Percentiles rank a stretch among this genome's conserved stretches.
Evolutionary conservation across 148 eudicot species (phyloP).

Genomic region (Rhododendron mucronatum): DNA sequence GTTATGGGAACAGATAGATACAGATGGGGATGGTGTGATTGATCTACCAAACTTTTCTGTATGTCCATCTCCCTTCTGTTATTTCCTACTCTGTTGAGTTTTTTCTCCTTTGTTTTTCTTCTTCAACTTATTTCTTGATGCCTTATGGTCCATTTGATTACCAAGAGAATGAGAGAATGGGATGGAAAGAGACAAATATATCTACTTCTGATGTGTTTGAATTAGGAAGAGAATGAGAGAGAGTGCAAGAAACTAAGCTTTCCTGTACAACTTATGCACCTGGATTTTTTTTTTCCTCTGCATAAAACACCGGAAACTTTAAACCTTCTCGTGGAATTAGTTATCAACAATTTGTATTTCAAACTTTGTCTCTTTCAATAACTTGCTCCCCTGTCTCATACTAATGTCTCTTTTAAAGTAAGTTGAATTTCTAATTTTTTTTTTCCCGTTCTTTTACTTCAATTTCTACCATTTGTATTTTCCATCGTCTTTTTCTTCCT

Average conservation of each 20-base stretch:
- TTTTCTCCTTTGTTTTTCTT: neutral
- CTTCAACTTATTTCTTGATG: neutral
- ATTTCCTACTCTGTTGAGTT: neutral
- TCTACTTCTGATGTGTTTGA: neutral
- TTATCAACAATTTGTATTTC: neutral
- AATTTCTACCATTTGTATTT: neutral
- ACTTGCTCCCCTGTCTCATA: neutral
- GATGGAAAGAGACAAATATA: neutral
- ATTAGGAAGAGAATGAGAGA: neutral
- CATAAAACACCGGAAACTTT: neutral
- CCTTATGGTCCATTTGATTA: neutral
- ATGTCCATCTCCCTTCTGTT: neutral
- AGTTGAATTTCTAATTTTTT: neutral
- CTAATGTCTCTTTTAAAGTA: neutral
- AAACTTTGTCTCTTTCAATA: neutral
- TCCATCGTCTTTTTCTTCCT: neutral
- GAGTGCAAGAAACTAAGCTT: neutral
- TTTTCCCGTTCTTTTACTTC: neutral
- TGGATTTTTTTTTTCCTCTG: too few species aligned
- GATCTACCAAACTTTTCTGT: constrained; percentile 30
- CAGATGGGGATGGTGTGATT: constrained; percentile 36
- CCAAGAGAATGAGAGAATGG: neutral
- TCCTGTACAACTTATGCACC: neutral
- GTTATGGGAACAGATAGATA: constrained; percentile 38
- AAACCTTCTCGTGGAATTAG: neutral